A percentile compares a stretch with the other conserved stretches of the same genome.
Evolutionary conservation across 768 basidiomycete species (phyloP).

Genomic region (Gyrodon lividus): DNA sequence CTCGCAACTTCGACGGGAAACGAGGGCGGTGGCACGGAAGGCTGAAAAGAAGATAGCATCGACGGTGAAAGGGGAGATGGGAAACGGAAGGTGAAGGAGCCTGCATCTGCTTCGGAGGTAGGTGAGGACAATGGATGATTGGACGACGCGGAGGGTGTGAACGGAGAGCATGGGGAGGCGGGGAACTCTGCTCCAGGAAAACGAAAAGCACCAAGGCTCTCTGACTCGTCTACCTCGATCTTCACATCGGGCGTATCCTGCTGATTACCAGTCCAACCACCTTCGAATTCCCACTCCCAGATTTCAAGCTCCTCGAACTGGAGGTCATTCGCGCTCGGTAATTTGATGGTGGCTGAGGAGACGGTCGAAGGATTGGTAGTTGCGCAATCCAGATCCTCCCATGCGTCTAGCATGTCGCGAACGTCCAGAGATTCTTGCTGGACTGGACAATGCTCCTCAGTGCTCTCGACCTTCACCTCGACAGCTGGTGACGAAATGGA

Average conservation of each 20-base stretch:
- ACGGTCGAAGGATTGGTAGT: slow-evolving; percentile 22
- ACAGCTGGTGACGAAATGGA: slow-evolving; percentile 22
- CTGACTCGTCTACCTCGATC: slow-evolving; percentile 46
- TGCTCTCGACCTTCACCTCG: slow-evolving; percentile 20
- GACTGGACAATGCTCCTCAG: slow-evolving; percentile 35
- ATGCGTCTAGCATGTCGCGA: slow-evolving; percentile 63
- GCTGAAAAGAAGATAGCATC: slow-evolving; percentile 4
- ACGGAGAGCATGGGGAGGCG: slow-evolving; percentile 20
- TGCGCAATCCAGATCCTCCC: slow-evolving; percentile 59
- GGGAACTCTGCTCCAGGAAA: slow-evolving; percentile 8
- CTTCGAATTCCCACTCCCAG: slow-evolving; percentile 37
- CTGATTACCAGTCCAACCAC: slow-evolving; percentile 21
- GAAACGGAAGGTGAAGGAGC: slow-evolving; percentile 13
- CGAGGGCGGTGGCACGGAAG: slow-evolving; percentile 1
- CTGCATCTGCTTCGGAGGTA: slow-evolving; percentile 14
- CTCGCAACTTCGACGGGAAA: slow-evolving; percentile 5
- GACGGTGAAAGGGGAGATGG: slow-evolving; percentile 16
- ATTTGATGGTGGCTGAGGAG: slow-evolving; percentile 29
- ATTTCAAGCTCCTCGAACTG: slow-evolving; percentile 44
- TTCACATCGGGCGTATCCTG: slow-evolving; percentile 28
- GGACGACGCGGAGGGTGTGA: slow-evolving; percentile 14
- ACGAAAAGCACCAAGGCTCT: slow-evolving; percentile 14
- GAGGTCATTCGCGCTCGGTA: slow-evolving; percentile 36
- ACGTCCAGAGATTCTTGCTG: slow-evolving; percentile 65
- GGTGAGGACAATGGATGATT: slow-evolving; percentile 18